Evolutionary conservation across 2,329 filamentous ascomycete genomes (phyloP).

Genomic region (Fusarium marasasianum): DNA sequence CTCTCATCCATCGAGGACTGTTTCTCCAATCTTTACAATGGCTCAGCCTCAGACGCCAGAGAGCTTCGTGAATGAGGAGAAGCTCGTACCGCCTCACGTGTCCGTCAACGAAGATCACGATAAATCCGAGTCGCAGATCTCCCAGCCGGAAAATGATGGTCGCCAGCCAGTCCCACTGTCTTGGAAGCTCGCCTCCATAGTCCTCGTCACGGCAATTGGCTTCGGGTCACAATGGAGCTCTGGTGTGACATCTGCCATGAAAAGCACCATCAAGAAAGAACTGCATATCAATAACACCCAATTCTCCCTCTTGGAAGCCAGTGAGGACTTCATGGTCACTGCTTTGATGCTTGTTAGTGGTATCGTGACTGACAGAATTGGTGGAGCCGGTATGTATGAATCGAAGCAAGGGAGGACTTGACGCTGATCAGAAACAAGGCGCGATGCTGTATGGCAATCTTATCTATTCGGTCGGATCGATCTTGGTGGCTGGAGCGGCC

Average conservation of each 20-base stretch:
- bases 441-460: conserved; percentile 61
- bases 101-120: background rate
- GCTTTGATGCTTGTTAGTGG: conserved; percentile 63
- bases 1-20: background rate
- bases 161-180: background rate
- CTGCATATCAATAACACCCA: conserved; percentile 67
- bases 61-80: background rate
- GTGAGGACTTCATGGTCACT: conserved; percentile 69
- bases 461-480: conserved; percentile 65
- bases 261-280: conserved; percentile 67
- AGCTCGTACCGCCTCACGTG: background rate
- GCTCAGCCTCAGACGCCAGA: background rate
- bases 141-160: background rate
- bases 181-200: conserved; percentile 49
- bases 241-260: conserved; percentile 68
- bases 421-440: background rate
- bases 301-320: conserved; percentile 65
- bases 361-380: conserved; percentile 64
- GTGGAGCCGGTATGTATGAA: conserved; percentile 56
- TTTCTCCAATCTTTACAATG: background rate
- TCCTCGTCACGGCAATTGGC: conserved; percentile 61
- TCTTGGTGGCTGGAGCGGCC: conserved; percentile 65
- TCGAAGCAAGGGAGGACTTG: rapidly evolving
- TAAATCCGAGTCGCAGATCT: background rate
- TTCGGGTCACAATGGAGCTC: conserved; percentile 68